Evolutionary conservation across 352 stramenopile species (phyloP).

Genomic region (Thalassiosira livingstoniorum): DNA sequence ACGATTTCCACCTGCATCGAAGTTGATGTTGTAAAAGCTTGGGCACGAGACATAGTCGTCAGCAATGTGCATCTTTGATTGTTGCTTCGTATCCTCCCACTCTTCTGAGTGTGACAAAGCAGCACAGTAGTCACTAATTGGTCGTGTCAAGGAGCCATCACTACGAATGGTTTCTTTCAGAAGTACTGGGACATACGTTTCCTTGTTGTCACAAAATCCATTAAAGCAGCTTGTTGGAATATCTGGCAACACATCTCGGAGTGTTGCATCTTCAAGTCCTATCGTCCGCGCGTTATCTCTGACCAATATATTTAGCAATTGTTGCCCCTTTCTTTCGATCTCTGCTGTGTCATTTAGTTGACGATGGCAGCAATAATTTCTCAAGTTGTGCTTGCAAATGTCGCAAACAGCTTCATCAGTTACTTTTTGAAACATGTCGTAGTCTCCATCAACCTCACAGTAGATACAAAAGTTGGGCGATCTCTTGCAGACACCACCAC

Average conservation of each 20-base stretch:
- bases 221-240: neutral
- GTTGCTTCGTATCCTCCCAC: neutral
- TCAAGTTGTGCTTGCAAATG: neutral
- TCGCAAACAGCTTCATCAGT: neutral
- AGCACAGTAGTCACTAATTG: neutral
- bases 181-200: neutral
- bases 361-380: neutral
- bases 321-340: neutral
- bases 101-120: neutral
- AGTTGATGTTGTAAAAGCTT: neutral
- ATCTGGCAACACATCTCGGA: neutral
- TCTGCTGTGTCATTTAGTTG: neutral
- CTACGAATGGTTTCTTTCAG: neutral
- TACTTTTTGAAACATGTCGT: neutral
- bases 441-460: conserved; percentile 3
- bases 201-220: neutral
- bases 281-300: neutral
- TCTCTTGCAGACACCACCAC: conserved; percentile 3
- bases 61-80: neutral
- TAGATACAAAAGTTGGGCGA: neutral
- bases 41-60: neutral
- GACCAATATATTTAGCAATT: neutral
- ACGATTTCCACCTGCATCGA: neutral
- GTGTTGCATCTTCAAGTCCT: neutral
- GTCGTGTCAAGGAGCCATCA: neutral